Evolutionary conservation across 805 yeast genomes (phyloP), one percentile per base, ranked within the genome.

Genomic region (Kazachstania psychrophila): DNA sequence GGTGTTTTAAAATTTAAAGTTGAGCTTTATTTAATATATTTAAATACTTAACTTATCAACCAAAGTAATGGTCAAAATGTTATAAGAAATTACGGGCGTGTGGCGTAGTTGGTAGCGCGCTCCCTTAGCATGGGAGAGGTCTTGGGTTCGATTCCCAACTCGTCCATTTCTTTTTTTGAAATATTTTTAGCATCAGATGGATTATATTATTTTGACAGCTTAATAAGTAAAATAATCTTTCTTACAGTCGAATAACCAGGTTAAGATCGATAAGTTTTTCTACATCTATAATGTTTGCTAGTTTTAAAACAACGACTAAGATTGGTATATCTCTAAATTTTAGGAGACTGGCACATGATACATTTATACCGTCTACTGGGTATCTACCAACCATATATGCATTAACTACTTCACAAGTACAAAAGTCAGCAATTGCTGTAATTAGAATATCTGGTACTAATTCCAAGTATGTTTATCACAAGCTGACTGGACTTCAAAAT

Each of bases 81-180:
- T n/a, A n/a, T n/a, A 25, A 25, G n/a, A 79, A 79, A 73, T 73
- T 17, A 4, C 30, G 80, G 80, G 81, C 79, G 76, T 74, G 79
- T 75, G 81, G 81, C 80, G 81, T 72, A 75, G 81, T 75, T 73
- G 80, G 81, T 75, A 75, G 80, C 80, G 80, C 80, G 80, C 72
- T 72, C 76, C 73, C 80, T 73, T 75, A 73, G 79, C 79, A 74
- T 74, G 80, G 73, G 77, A 73, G 73, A 75, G 38, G 38, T 35
- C 38, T 35, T 29, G 33, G 38, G 38, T 35, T 35, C 80, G 76
- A 74, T 69, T 74, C 79, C 79, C 73, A 74, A 71, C 78, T 73
- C 76, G 79, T 74, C 79, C 79, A 73, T 41, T 60, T 46, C 42
- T 58, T 61, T 63, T 56, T 47, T 27, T 6, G 13, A 23, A 8